A percentile compares a stretch with the other conserved stretches of the same genome.
These are phyloP conservation scores for Moricandia arvensis DNA, from an alignment of 345 rosid genomes.

Conservation along the genomic window DNA sequence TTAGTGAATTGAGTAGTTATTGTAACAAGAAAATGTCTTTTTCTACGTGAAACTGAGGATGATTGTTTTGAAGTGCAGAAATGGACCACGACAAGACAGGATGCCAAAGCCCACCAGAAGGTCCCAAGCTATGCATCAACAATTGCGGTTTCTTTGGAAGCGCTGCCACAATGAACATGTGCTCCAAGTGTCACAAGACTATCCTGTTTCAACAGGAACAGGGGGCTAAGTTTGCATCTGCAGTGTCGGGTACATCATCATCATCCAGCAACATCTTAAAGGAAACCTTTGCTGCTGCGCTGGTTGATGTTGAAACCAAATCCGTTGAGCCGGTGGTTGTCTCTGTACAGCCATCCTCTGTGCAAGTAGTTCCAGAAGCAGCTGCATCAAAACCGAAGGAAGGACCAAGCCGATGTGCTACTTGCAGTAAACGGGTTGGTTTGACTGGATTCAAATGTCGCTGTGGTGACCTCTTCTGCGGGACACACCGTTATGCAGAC, in stretches of 20 bases:
- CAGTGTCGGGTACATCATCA: slow-evolving; percentile 50
- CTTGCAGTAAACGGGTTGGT: slow-evolving; percentile 80
- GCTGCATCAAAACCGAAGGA: slow-evolving; percentile 51
- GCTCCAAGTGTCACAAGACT: slow-evolving; percentile 93
- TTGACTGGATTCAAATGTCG: slow-evolving; percentile 81
- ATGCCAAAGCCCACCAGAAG: slow-evolving; percentile 84
- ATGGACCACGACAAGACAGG: slow-evolving; percentile 93
- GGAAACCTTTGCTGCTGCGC: slow-evolving; percentile 43
- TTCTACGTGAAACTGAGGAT: background rate
- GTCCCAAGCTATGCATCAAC: slow-evolving; percentile 71
- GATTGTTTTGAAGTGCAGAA: slow-evolving; percentile 32
- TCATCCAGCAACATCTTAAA: slow-evolving; percentile 49
- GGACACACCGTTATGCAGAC: slow-evolving; percentile 82
- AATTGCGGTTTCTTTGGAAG: slow-evolving; percentile 96
- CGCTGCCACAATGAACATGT: slow-evolving; percentile 89
- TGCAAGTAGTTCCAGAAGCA: slow-evolving; percentile 39
- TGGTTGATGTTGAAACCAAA: slow-evolving; percentile 42
- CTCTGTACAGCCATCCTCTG: slow-evolving; percentile 41
- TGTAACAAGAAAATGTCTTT: background rate
- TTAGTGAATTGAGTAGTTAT: no score
- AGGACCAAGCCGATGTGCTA: slow-evolving; percentile 74
- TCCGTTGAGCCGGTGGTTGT: slow-evolving; percentile 44
- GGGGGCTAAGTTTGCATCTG: slow-evolving; percentile 60
- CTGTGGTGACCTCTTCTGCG: slow-evolving; percentile 75
- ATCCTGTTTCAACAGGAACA: slow-evolving; percentile 67